These are phyloP conservation scores for Globisporangium sylvaticum DNA, from an alignment of 352 stramenopile species.

Conservation along the genomic window DNA sequence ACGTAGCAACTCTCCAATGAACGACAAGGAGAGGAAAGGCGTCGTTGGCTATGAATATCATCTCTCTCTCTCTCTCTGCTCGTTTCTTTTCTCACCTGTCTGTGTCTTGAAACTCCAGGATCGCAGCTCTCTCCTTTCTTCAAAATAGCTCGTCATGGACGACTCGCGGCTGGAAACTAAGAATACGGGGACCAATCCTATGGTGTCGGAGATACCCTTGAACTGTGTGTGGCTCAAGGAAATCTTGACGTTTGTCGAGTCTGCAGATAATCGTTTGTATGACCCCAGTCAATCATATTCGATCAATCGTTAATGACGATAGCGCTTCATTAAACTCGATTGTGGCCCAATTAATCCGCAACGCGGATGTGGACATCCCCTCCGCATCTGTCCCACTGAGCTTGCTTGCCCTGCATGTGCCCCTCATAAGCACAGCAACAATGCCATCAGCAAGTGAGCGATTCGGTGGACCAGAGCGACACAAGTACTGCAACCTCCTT, in stretches of 20 bases:
- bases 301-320: not conserved
- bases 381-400: not conserved
- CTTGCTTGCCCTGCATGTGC: no score
- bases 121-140: not conserved
- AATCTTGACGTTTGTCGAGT: not conserved
- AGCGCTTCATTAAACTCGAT: no score
- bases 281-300: not conserved
- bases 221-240: not conserved
- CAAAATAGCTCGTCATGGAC: not conserved
- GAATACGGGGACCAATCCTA: not conserved
- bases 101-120: not conserved
- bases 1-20: not conserved
- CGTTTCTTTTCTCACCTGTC: not conserved
- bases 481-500: no score
- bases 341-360: not conserved
- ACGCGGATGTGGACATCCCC: not conserved
- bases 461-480: not conserved
- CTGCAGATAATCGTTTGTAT: not conserved
- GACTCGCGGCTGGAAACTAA: not conserved
- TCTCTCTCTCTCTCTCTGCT: not conserved
- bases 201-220: not conserved
- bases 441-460: no score
- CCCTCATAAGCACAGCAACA: no score
- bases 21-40: not conserved
- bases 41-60: not conserved